Base-by-base conservation (phyloP, 257 asterid species). In the Plantago major region DNA sequence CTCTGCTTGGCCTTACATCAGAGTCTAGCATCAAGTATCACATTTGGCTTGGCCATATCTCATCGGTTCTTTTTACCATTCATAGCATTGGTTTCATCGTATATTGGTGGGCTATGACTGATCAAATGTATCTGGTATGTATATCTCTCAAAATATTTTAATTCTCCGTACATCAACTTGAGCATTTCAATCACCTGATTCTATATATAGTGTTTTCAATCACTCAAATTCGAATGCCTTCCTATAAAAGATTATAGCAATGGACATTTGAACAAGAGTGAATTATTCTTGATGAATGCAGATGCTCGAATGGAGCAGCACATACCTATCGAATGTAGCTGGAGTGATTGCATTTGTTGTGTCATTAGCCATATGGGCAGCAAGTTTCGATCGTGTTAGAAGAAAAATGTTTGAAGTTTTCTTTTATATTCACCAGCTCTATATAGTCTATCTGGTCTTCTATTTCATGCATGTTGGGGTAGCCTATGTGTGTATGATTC, bases 21-120 rank as follows among this genome's bases (percentile, higher is more conserved):
- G 95, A 86, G 46, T 79, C 89, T 0, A 81, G 87, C 76, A 84
- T 83, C 64, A 86, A 83, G 66, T 86, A 86, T 58, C 95, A 86
- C 67, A 86, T 81, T 48, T 83, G 95, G 91, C 81, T 86, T 6
- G 89, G 95, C 3, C 91, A 86, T 50, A 28, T 74, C 53, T 78
- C 80, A 0, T 69, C 37, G 42, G 9, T 71, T 18, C 83, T 86
- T 14, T 86, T 86, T 53, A 71, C 86, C n/a, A 71, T 67, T 26
- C 90, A 83, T 58, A 76, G 76, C 62, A 15, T 86, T 6, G 85
- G 90, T 19, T 86, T 77, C 37, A 14, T 77, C 11, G 72, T 86
- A 82, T 76, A 71, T 64, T 81, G 89, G 89, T 70, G 86, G 82
- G 72, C 79, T 0, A 59, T 63, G 71, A 65, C 86, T 14, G 33